Conservation (phyloP, 169 alveolate species). For the Amoebophrya sp. region DNA sequence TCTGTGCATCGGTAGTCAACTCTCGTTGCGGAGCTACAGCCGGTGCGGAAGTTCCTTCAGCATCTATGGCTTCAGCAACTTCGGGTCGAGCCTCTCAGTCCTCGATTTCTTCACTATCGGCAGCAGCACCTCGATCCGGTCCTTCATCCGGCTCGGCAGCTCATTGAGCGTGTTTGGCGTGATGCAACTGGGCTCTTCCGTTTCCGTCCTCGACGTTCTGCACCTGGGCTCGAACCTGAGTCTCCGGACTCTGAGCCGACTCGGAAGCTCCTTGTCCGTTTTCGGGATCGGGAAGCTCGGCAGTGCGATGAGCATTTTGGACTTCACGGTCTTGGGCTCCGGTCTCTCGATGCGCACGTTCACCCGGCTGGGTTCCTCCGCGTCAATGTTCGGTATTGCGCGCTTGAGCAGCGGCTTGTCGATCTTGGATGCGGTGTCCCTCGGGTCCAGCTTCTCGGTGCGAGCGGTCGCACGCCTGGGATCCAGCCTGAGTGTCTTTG, state of each 20-base stretch:
- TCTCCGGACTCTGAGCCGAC: not conserved
- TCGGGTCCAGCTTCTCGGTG: not conserved
- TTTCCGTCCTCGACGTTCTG: not conserved
- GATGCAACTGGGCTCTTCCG: constrained; percentile 25
- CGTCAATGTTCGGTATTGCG: not conserved
- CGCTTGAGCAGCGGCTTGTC: not conserved
- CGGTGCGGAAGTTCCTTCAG: not conserved
- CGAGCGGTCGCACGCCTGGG: not conserved
- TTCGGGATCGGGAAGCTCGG: constrained; percentile 7
- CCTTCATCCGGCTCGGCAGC: constrained; percentile 35
- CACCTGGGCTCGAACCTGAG: not conserved
- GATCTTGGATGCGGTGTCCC: not conserved
- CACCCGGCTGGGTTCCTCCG: not conserved
- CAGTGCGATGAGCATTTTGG: not conserved
- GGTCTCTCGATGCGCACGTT: not conserved
- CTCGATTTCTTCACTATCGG: constrained; percentile 38
- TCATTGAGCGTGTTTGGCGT: constrained; percentile 33
- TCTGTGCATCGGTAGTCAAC: not conserved
- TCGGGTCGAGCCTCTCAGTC: constrained; percentile 13
- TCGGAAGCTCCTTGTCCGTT: not conserved
- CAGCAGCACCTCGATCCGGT: constrained; percentile 28
- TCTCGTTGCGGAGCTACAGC: not conserved
- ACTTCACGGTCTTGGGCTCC: not conserved
- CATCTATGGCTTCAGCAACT: not conserved
- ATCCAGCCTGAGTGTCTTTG: not conserved